These are phyloP conservation scores for Areca catechu DNA, from an alignment of 176 grass and related monocot species.

Conservation along the genomic window DNA sequence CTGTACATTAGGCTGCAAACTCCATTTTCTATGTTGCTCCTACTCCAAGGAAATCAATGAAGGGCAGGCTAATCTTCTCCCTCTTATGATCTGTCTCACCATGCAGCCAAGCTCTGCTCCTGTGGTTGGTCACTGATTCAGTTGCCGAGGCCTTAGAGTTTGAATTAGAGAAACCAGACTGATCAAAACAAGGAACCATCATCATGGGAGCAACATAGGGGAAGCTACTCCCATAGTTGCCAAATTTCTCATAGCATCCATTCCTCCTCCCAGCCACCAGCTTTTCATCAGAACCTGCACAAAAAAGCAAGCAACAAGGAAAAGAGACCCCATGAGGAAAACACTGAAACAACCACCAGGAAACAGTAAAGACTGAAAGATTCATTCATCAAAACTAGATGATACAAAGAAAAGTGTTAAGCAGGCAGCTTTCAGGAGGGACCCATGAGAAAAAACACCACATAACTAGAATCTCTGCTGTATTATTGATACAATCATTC, in stretches of 20 bases:
- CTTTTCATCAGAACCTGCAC: conserved; percentile 5
- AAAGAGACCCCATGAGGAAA: too few relatives aligned
- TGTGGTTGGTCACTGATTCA: conserved; percentile 1
- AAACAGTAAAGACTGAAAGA: too few relatives aligned
- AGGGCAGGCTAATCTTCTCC: not conserved
- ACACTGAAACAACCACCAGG: too few relatives aligned
- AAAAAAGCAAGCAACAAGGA: not conserved
- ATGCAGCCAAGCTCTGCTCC: not conserved
- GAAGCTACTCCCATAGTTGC: not conserved
- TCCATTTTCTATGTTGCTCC: conserved; percentile 5
- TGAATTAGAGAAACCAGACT: conserved; percentile 1
- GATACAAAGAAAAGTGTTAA: too few relatives aligned
- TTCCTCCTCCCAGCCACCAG: conserved; percentile 1
- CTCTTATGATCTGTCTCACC: not conserved
- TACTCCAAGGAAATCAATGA: conserved; percentile 17
- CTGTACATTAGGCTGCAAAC: not conserved
- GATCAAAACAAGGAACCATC: not conserved
- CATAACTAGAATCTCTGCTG: too few relatives aligned
- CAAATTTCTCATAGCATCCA: not conserved
- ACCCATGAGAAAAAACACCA: too few relatives aligned
- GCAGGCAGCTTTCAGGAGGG: too few relatives aligned
- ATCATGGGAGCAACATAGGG: not conserved
- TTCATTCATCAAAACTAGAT: too few relatives aligned
- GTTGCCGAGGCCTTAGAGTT: not conserved
- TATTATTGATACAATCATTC: too few relatives aligned